Base-by-base conservation (phyloP, 305 asterid species). In the Solanum aculeatissimum region DNA sequence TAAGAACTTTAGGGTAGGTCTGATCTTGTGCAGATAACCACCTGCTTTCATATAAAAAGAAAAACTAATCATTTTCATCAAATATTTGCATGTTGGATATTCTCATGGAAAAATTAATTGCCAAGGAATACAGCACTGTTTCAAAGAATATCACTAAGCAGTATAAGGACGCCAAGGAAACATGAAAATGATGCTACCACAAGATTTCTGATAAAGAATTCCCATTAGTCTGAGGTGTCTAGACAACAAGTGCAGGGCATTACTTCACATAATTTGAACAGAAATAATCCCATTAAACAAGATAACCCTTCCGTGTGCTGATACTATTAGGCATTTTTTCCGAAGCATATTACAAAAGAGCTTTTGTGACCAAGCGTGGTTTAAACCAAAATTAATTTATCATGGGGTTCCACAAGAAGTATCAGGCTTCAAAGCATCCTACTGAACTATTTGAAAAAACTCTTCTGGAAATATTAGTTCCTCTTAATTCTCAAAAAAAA, bases 1-100 rank as follows among this genome's bases (percentile, higher is more conserved):
- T 84, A 93, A 54, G 84, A 89, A 96, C 91, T 88, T 91, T 86
- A 96, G 86, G 84, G 89, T 90, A 78, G 88, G 86, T 88, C 98
- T 88, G 84, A 91, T 90, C 89, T 68, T 89, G 82, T 84, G 89
- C 83, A 96, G 89, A 60, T 15, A 51, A 35, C 99, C 98, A 71
- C 99, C 99, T 96, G 92, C 66, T 84, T 87, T 89, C 63, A 42
- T 66, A 87, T 81, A 72, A 70, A 69, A 75, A 49, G 63, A 10
- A 8, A 27, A 47, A 27, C 23, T 15, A 49, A 75, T 27, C 63
- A 75, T 49, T 51, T 25, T 75, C 82, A 25, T n/a, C 57, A 75
- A 47, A 15, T 29, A 75, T 49, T 11, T 25, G 60, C 60, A 74
- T 23, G 42, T 25, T 13, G 25, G 60, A 75, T 75, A 25, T 23